Evolutionary conservation across 495 filamentous ascomycete species (phyloP).

Genomic region (Xylaria curta): DNA sequence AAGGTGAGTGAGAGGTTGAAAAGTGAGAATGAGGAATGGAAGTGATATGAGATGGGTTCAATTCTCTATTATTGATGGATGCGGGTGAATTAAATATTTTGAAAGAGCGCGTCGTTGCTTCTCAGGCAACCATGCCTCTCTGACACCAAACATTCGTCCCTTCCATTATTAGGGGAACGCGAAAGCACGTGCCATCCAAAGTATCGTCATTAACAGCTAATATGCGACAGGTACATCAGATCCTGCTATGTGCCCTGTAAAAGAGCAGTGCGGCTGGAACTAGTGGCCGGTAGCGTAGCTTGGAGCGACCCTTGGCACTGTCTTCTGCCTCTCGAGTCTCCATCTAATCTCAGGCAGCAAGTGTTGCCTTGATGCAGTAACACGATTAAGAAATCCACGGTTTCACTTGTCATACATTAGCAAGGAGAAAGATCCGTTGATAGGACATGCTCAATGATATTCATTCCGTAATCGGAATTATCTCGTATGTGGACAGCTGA

Average conservation of each 20-base stretch:
- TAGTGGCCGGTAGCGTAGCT: conserved; percentile 11
- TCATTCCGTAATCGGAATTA: no score
- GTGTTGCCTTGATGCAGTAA: conserved; percentile 13
- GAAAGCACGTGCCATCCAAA: conserved; percentile 25
- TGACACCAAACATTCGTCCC: not conserved
- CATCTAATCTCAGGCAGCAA: conserved; percentile 18
- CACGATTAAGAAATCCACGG: not conserved
- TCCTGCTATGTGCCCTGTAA: not conserved
- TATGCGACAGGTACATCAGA: not conserved
- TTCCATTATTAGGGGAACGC: conserved; percentile 4
- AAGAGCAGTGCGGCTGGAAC: not conserved
- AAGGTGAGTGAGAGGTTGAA: not conserved
- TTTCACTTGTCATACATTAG: not conserved
- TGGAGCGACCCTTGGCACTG: not conserved
- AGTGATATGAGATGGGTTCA: conserved; percentile 8
- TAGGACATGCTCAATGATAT: not conserved
- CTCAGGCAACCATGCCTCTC: conserved; percentile 21
- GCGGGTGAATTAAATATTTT: conserved; percentile 22
- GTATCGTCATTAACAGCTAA: not conserved
- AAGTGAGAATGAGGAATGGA: not conserved
- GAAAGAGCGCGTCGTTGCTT: conserved; percentile 13
- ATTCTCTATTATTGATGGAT: not conserved
- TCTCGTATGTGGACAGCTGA: no score
- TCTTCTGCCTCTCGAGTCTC: conserved; percentile 13
- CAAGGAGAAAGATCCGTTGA: not conserved